phyloP scores from a whole-genome alignment of 495 filamentous ascomycete species.

The Aspergillus asperescens region DNA sequence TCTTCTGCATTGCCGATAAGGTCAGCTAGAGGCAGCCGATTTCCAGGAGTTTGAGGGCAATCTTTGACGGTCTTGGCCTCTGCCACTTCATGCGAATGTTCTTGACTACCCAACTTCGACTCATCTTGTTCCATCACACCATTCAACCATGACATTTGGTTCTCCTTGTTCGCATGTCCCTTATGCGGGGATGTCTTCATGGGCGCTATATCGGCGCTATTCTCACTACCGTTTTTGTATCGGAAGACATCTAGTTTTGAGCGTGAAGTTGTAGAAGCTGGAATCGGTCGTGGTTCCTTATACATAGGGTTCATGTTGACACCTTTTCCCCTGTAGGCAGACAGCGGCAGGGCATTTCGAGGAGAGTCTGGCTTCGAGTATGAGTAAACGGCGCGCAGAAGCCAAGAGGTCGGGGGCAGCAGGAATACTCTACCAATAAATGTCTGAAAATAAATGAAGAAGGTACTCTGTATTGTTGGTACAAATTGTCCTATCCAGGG shows the following conservation, averaged over 20 bases:
- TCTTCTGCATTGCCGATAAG: conserved; percentile 70
- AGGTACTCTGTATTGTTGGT: neutral
- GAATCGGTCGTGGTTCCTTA: conserved; percentile 22
- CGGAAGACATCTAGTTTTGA: conserved; percentile 57
- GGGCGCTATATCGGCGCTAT: conserved; percentile 27
- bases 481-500: neutral
- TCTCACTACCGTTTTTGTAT: conserved; percentile 31
- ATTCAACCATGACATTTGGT: conserved; percentile 38
- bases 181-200: conserved; percentile 22
- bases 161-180: conserved; percentile 35
- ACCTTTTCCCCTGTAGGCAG: conserved; percentile 2
- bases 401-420: neutral
- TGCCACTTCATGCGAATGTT: conserved; percentile 25
- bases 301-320: conserved; percentile 24
- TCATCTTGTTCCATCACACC: conserved; percentile 34
- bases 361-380: neutral
- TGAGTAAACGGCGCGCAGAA: conserved; percentile 7
- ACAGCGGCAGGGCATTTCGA: conserved; percentile 16
- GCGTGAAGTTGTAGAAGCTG: conserved; percentile 50
- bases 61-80: conserved; percentile 39
- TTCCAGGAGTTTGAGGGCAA: conserved; percentile 67
- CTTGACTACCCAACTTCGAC: conserved; percentile 17
- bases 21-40: conserved; percentile 69
- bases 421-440: conserved; percentile 5
- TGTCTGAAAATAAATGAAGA: neutral